Base-by-base conservation (phyloP, 306 rosid genomes). In the Trifolium pratense region DNA sequence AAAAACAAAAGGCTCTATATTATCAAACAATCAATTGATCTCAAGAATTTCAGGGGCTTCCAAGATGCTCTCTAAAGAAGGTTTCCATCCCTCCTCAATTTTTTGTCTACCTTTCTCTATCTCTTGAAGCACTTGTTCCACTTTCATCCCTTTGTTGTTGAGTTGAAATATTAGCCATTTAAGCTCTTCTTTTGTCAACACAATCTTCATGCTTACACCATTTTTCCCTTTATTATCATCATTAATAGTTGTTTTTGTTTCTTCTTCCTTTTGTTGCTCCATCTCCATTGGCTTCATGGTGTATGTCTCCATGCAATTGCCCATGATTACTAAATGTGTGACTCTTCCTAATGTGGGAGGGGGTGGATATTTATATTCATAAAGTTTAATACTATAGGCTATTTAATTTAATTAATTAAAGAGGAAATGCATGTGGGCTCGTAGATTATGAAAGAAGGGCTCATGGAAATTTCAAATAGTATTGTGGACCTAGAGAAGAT, bases 41-140 rank as follows among this genome's bases (percentile, higher is more conserved):
- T 86, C 88, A 61, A 59, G 71, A 10, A 83, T 11, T 79, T 93
- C 97, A 57, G 97, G 93, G 60, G 83, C 86, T 61, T 93, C 98
- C 73, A 85, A 48, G 64, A 93, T 86, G 32, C 90, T 86, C 49
- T 89, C 97, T 17, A 93, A 68, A 78, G 94, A 89, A 84, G 98
- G 98, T 80, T 87, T 93, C 98, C 98, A 93, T 3, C 70, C 83
- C n/a, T 52, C 83, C n/a, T 52, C 67, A 52, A 29, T 58, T 49
- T 78, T 84, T 12, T 58, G 68, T 85, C 93, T 87, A 9, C 75
- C 66, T 84, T 53, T 92, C 77, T 84, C 75, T 37, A 91, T 89
- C 74, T 86, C 88, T 62, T n/a, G 43, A 59, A 91, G 69, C 11
- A 87, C 80, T 51, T 89, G 73, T 34, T 91, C 90, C 20, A 93